Percentiles rank a stretch among this genome's conserved stretches.
Conservation (phyloP, 1,139 yeast species). For the Taiozyma sp. region DNA sequence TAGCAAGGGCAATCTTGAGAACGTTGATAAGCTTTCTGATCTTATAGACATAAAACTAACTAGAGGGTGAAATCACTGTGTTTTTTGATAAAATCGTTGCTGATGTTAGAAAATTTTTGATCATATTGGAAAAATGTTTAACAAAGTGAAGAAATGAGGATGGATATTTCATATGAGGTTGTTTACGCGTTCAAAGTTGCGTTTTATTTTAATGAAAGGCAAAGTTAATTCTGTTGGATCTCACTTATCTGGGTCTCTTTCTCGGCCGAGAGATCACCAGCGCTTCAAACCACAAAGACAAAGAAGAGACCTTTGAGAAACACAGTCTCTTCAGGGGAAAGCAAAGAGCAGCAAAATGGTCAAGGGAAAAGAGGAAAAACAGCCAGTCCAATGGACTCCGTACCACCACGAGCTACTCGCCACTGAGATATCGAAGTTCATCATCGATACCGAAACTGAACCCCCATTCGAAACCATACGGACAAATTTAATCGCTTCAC, state of each 20-base stretch:
- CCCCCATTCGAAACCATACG: not conserved
- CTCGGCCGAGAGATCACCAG: not conserved
- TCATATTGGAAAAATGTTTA: not conserved
- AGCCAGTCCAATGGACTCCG: not conserved
- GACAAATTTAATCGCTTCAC: not conserved
- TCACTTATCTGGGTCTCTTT: too few species aligned
- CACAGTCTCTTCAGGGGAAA: too few species aligned
- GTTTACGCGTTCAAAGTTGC: too few species aligned
- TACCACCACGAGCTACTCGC: not conserved
- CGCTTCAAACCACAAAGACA: not conserved
- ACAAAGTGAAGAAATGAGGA: not conserved
- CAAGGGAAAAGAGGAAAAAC: not conserved
- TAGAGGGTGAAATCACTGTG: not conserved
- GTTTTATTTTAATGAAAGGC: too few species aligned
- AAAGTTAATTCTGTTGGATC: too few species aligned
- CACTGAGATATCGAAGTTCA: not conserved
- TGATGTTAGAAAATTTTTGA: not conserved
- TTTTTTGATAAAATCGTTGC: not conserved
- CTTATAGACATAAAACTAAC: too few species aligned
- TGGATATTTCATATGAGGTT: not conserved
- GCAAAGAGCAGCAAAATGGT: too few species aligned
- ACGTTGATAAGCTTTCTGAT: not conserved
- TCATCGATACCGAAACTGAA: not conserved
- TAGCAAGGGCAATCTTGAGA: too few species aligned
- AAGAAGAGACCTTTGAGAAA: not conserved